Evolutionary conservation across 2,329 filamentous ascomycete species (phyloP).

Genomic region (Claviceps pusilla): DNA sequence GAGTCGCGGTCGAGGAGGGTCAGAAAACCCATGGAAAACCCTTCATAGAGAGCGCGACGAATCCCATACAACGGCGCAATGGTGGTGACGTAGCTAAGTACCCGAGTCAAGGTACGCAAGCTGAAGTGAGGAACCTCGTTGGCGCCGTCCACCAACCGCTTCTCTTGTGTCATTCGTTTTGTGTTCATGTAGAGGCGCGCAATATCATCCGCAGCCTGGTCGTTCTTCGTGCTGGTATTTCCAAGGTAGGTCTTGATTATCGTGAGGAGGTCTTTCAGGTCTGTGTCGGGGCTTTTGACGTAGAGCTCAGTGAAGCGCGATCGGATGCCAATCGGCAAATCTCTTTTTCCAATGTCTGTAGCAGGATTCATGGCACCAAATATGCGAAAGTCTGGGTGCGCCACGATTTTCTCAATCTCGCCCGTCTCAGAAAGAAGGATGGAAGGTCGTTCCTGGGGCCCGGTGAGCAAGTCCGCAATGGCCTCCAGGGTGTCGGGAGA

Average conservation of each 20-base stretch:
- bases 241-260: constrained; percentile 84
- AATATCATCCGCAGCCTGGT: constrained; percentile 63
- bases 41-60: constrained; percentile 77
- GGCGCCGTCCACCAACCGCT: constrained; percentile 74
- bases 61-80: constrained; percentile 75
- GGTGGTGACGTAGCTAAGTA: constrained; percentile 73
- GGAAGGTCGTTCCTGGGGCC: constrained; percentile 57
- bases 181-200: constrained; percentile 79
- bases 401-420: constrained; percentile 75
- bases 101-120: constrained; percentile 80
- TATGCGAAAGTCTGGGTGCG: constrained; percentile 84
- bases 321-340: constrained; percentile 73
- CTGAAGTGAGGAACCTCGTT: constrained; percentile 96
- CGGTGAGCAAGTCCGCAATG: constrained; percentile 74
- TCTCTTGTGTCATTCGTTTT: constrained; percentile 65
- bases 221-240: constrained; percentile 53
- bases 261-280: constrained; percentile 70
- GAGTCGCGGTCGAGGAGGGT: constrained; percentile 76
- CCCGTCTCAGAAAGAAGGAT: constrained; percentile 86
- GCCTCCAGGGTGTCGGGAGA: constrained; percentile 90
- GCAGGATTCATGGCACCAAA: constrained; percentile 99
- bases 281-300: constrained; percentile 75
- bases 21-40: constrained; percentile 94
- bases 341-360: constrained; percentile 91
- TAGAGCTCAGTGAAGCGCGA: constrained; percentile 94